Base-by-base conservation (phyloP, 768 basidiomycete species). In the Trametes cubensis region DNA sequence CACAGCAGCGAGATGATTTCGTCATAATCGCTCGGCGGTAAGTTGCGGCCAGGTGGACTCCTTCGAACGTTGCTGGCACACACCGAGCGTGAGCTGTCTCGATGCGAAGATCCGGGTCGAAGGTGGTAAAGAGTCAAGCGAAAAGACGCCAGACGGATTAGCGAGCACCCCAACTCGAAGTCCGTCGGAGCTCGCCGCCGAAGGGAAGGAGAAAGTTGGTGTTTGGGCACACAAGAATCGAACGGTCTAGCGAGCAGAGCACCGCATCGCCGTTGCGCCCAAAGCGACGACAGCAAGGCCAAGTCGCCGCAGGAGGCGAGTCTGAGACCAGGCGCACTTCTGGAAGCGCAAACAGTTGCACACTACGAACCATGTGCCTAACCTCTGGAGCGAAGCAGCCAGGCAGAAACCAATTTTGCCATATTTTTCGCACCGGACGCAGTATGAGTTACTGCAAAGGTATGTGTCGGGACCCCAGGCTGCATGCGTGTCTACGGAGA, bases 311-410 rank as follows among this genome's bases (percentile, higher is more conserved):
- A 51, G 40, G 26, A 42, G 49, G 39, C 49, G 51, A 40, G 20
- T 51, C 40, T 42, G 41, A 30, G 40, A 34, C 34, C 10, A 10
- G 26, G 58, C 41, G 42, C 39, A 20, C 57, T 63, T 63, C 62
- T 25, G 56, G 62, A 63, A 63, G 62, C 45, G 50, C 57, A 63
- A 58, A 63, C 44, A 58, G 52, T 39, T 40, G 51, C 62, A 58
- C 62, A 58, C 57, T 57, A 17, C 49, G 40, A 51, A 52, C 42
- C 55, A 52, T 57, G 55, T 46, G 49, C 55, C 44, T 52, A 40
- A 40, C 44, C 21, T 44, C 50, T 56, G 30, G 61, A 50, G 55
- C 41, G 15, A 42, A 17, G 30, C 39, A 34, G 40, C 49, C 21
- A 21, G 41, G 23, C 49, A 57, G 61, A 55, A 30, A 58, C 49